These are phyloP conservation scores for Fusarium papillatum DNA, from an alignment of 2,329 filamentous ascomycete genomes.

Conservation along the genomic window DNA sequence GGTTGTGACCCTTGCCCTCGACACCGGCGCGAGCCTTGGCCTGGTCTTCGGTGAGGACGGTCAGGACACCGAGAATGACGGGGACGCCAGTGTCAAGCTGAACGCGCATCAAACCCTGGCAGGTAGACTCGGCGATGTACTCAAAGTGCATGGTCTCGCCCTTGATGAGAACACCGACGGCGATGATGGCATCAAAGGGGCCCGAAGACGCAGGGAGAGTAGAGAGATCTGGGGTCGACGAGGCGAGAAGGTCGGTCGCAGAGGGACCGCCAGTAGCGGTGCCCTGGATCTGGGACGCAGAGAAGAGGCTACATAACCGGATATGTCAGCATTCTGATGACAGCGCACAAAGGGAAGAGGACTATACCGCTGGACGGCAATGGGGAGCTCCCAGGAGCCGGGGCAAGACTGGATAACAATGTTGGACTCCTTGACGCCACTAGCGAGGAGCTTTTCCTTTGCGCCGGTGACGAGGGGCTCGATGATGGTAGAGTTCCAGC, in stretches of 20 bases:
- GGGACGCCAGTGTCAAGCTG: slow-evolving; percentile 91
- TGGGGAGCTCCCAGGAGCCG: slow-evolving; percentile 94
- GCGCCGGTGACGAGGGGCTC: slow-evolving; percentile 86
- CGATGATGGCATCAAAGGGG: slow-evolving; percentile 94
- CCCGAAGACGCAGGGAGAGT: slow-evolving; percentile 59
- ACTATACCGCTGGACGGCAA: slow-evolving; percentile 85
- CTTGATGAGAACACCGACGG: slow-evolving; percentile 97
- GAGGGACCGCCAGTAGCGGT: slow-evolving; percentile 72
- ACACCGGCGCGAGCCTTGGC: slow-evolving; percentile 88
- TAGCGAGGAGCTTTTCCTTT: slow-evolving; percentile 80
- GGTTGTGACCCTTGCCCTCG: slow-evolving; percentile 80
- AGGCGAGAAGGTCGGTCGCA: slow-evolving; percentile 82
- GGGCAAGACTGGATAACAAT: slow-evolving; percentile 93
- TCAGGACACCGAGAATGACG: slow-evolving; percentile 93
- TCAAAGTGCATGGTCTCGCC: slow-evolving; percentile 99
- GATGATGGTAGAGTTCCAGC: slow-evolving; percentile 95
- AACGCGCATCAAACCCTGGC: slow-evolving; percentile 93
- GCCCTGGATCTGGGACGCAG: slow-evolving; percentile 88
- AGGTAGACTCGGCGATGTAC: slow-evolving; percentile 94
- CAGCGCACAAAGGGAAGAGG: slow-evolving; percentile 25
- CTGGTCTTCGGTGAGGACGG: slow-evolving; percentile 90
- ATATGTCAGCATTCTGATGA: slow-evolving; percentile 29
- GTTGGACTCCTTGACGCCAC: slow-evolving; percentile 89
- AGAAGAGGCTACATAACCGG: slow-evolving; percentile 74
- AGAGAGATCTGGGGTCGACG: slow-evolving; percentile 76